These are phyloP conservation scores for Xylaria flabelliformis DNA, from an alignment of 495 filamentous ascomycete species.

Conservation along the genomic window DNA sequence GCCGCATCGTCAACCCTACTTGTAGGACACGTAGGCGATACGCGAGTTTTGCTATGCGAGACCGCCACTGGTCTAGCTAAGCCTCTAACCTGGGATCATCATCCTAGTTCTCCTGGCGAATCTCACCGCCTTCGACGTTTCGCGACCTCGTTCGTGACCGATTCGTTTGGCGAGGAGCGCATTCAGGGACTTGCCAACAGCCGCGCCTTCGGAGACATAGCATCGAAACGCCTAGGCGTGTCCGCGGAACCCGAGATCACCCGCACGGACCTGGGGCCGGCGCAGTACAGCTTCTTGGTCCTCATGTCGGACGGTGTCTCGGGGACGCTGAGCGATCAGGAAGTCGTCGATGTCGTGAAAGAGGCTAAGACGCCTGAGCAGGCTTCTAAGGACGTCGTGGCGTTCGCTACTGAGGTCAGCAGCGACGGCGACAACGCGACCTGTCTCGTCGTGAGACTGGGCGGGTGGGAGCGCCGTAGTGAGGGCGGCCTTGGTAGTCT, in stretches of 20 bases:
- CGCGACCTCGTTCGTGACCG: constrained; percentile 84
- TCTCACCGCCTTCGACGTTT: constrained; percentile 83
- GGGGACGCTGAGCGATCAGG: constrained; percentile 83
- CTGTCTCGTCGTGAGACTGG: constrained; percentile 87
- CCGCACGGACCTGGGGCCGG: constrained; percentile 74
- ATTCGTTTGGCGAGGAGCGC: constrained; percentile 96
- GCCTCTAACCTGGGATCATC: constrained; percentile 86
- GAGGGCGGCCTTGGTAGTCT: constrained; percentile 88
- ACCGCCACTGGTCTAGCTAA: constrained; percentile 77
- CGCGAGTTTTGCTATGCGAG: constrained; percentile 83
- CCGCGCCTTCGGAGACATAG: constrained; percentile 90
- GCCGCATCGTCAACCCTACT: constrained; percentile 79
- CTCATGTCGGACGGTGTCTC: constrained; percentile 88
- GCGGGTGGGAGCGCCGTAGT: constrained; percentile 91
- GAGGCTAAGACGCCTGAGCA: constrained; percentile 90
- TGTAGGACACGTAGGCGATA: constrained; percentile 93
- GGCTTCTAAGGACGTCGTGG: constrained; percentile 76
- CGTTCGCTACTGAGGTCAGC: constrained; percentile 84
- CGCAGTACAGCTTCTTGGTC: constrained; percentile 86
- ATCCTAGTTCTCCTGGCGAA: constrained; percentile 85
- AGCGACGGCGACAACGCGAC: constrained; percentile 91
- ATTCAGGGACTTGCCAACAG: constrained; percentile 94
- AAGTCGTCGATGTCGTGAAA: constrained; percentile 94
- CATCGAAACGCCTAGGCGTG: constrained; percentile 89
- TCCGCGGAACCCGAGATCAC: constrained; percentile 89